Evolutionary conservation across 2,329 filamentous ascomycete genomes (phyloP), one percentile per base, ranked within the genome.

Genomic region (Periconia sp.): DNA sequence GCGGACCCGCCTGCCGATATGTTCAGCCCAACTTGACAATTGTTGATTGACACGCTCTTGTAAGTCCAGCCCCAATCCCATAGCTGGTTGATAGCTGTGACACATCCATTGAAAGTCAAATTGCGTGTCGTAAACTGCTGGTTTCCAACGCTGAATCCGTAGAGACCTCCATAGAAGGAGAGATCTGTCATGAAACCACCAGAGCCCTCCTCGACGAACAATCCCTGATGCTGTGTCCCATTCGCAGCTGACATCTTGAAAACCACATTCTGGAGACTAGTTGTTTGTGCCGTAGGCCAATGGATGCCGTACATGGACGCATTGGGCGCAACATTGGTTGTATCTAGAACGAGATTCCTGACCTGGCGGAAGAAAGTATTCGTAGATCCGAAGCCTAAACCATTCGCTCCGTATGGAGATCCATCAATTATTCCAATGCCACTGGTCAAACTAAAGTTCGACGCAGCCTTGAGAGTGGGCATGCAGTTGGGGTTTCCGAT

Each of bases 331-430:
- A 83, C 73, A 1, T 68, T 65, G 1, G 78, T 82, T 25, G 76
- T 71, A 57, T 88, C 85, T 26, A 88, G 73, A 41, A 84, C 72
- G 35, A 89, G 75, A 57, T 89, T 88, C 7, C 83, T 75, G 44
- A 88, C 77, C 52, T 84, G 80, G 31, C 84, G 75, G 59, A 77
- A 84, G 66, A 88, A 88, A 8, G 85, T 80, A 53, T 81, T 84
- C 24, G 81, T 82, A 3, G 81, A 71, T 8, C 68, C 63, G 59
- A 68, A 77, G 49, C 72, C 73, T 48, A 67, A 59, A 6, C 59
- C 62, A 22, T 40, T 54, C 68, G 32, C 46, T 42, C 55, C 48
- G 54, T 83, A 82, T 16, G 73, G 76, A 55, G 82, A 77, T 26
- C 74, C 79, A 58, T 84, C 79, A 38, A 86, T 80, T 43, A 86